These are phyloP conservation scores for Colletotrichum lentis DNA, from an alignment of 2,329 filamentous ascomycete species.

Conservation along the genomic window DNA sequence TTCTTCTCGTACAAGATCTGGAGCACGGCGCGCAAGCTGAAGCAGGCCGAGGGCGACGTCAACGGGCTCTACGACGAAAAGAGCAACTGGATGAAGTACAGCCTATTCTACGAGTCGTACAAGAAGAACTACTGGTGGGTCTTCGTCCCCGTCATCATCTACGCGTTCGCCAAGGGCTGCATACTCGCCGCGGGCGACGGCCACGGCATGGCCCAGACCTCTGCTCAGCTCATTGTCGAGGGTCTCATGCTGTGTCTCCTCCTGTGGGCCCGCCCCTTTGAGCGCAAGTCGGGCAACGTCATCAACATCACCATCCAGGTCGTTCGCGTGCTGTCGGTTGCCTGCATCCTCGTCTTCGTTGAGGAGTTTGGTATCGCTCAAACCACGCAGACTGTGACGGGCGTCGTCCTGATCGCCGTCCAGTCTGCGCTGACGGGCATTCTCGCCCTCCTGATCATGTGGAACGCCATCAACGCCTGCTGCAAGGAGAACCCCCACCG, in stretches of 20 bases:
- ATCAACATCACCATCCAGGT: slow-evolving; percentile 94
- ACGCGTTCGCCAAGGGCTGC: slow-evolving; percentile 89
- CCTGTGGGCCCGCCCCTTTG: slow-evolving; percentile 85
- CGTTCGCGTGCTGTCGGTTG: slow-evolving; percentile 86
- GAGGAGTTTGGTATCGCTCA: slow-evolving; percentile 89
- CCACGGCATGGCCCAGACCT: slow-evolving; percentile 82
- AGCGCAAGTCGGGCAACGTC: slow-evolving; percentile 85
- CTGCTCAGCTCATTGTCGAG: slow-evolving; percentile 83
- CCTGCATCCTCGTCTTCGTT: slow-evolving; percentile 91
- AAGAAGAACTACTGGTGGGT: slow-evolving; percentile 97
- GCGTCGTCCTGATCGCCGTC: slow-evolving; percentile 90
- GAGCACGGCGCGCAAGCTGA: slow-evolving; percentile 75
- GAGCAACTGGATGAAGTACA: slow-evolving; percentile 91
- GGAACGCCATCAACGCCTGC: slow-evolving; percentile 86
- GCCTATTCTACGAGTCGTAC: slow-evolving; percentile 95
- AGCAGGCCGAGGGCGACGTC: slow-evolving; percentile 76
- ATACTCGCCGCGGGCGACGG: slow-evolving; percentile 87
- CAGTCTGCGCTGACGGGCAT: slow-evolving; percentile 85
- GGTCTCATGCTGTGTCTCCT: slow-evolving; percentile 79
- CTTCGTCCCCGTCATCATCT: slow-evolving; percentile 87
- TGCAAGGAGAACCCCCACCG: slow-evolving; percentile 90
- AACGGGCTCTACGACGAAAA: slow-evolving; percentile 85
- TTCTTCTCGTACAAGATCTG: slow-evolving; percentile 90
- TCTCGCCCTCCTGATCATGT: slow-evolving; percentile 84
- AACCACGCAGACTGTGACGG: slow-evolving; percentile 92